Conservation (phyloP, 441 rosid species). For the Cnidoscolus chayamansa region DNA sequence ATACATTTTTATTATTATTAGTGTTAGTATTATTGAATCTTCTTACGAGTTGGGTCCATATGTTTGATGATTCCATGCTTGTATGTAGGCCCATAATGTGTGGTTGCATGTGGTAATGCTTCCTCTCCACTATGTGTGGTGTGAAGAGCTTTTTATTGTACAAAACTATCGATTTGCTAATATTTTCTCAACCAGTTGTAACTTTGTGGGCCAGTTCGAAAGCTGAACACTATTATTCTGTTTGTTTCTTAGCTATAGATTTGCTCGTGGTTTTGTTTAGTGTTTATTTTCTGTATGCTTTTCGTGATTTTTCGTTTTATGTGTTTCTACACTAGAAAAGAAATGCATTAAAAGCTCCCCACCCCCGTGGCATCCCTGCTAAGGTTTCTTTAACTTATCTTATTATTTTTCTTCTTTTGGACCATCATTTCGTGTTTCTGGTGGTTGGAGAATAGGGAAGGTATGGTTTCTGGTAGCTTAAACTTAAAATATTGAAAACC, state of each 20-base stretch:
- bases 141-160: constrained; percentile 18
- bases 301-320: not conserved
- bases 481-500: not conserved
- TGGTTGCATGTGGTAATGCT: constrained; percentile 36
- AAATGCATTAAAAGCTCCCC: not conserved
- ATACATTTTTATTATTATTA: constrained; percentile 2
- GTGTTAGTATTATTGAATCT: constrained; percentile 13
- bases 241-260: constrained; percentile 10
- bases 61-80: constrained; percentile 31
- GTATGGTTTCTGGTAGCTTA: not conserved
- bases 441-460: not conserved
- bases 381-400: not conserved
- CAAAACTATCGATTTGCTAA: constrained; percentile 21
- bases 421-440: not conserved
- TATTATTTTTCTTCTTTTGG: not conserved
- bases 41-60: constrained; percentile 32
- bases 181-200: constrained; percentile 27
- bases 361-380: not conserved
- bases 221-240: constrained; percentile 15
- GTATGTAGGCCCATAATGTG: constrained; percentile 27
- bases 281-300: constrained; percentile 13
- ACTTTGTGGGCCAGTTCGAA: constrained; percentile 30
- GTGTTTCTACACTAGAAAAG: not conserved
- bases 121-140: constrained; percentile 31
- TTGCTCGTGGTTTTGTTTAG: constrained; percentile 13